Evolutionary conservation across 192 early-diverging fungal genomes (phyloP), one percentile per base, ranked within the genome.

Genomic region (Obelidium mucronatum): DNA sequence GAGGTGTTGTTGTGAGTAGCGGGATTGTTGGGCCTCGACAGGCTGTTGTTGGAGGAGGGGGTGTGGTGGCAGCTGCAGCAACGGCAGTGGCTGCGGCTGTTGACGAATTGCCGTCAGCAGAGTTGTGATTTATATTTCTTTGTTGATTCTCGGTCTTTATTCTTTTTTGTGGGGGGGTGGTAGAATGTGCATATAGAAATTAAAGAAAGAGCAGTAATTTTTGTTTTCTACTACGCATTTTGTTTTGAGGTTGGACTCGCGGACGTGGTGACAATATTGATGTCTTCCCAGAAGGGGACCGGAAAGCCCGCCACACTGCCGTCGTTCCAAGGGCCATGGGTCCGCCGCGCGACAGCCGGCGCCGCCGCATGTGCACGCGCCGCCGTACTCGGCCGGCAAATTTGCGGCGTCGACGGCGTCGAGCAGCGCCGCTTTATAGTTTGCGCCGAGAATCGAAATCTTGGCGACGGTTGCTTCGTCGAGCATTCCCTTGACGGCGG

Each of bases 281-380:
- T 77, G 40, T 48, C 34, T 58, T 83, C 82, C 79, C 79, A 83
- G 24, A 72, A 62, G 19, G 28, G 8, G 22, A 63, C 82, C 39
- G 82, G 82, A 69, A 68, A 83, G 26, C 82, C 82, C 33, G 37
- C 31, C 3, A 82, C 76, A 1, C 59, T 79, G 2, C 80, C 80
- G 40, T 83, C 82, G 68, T 82, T 83, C 82, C 82, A 83, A 3
- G 82, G 82, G 1, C 82, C 82, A n/a, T n/a, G 67, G 51, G 42
- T 82, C 81, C 17, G 60, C 30, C 24, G 48, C 67, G 15, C 66
- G 39, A 51, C 81, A 82, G 8, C 81, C 81, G 2, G 70, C 78
- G 44, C 61, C 76, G 13, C 53, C 42, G 59, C 78, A 82, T 6
- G 31, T 68, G 64, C 80, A 82, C 15, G 11, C 74, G 3, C 81